Conservation (phyloP, 1,139 yeast genomes). For the Kluyveromyces marxianus region DNA sequence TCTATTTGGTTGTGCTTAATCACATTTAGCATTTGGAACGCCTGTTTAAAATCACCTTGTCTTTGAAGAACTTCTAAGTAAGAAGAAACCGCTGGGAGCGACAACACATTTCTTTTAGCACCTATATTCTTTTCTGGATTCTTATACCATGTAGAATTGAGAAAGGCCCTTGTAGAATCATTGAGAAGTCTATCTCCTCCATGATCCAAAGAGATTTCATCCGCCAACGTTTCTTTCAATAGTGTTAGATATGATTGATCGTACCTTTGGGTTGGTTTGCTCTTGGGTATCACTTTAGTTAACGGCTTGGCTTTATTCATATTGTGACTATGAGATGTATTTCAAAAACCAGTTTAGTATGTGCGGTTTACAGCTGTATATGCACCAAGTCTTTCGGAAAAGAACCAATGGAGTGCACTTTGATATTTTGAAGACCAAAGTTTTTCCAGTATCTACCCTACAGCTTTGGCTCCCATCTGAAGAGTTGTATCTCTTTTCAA, state of each 20-base stretch:
- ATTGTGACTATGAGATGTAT: background rate
- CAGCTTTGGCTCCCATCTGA: no score
- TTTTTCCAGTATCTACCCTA: no score
- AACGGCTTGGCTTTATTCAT: background rate
- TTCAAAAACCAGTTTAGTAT: no score
- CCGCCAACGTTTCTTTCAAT: conserved; percentile 1
- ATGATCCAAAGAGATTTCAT: background rate
- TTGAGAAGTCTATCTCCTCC: background rate
- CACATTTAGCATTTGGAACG: conserved; percentile 10
- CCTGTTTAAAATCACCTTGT: conserved; percentile 1
- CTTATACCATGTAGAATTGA: conserved; percentile 3
- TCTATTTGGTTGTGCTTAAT: conserved; percentile 14
- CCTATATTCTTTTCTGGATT: background rate
- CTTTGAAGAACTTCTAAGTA: conserved; percentile 1
- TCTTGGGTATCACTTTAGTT: background rate
- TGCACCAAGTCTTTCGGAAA: no score
- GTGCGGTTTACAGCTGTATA: no score
- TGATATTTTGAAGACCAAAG: no score
- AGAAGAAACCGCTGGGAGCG: conserved; percentile 2
- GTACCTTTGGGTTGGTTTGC: background rate
- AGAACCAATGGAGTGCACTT: no score
- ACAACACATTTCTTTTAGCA: conserved; percentile 1
- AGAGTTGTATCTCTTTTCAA: no score
- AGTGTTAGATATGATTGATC: conserved; percentile 1
- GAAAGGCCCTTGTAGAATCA: conserved; percentile 5